Evolutionary conservation across 1,284 basidiomycete species (phyloP).

Genomic region (Phellinidium pouzarii): DNA sequence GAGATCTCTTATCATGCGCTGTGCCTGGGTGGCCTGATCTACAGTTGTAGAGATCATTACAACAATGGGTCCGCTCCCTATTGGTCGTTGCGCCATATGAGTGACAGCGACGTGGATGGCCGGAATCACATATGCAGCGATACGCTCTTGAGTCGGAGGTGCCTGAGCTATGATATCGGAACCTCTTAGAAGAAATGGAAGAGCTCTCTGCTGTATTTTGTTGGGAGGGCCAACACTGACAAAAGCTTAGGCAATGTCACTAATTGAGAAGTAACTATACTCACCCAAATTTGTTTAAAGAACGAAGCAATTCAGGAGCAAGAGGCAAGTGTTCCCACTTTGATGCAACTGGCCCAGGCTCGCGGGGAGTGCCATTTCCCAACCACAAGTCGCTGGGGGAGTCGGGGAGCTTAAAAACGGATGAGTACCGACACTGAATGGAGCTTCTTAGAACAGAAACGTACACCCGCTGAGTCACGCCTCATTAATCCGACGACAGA

Average conservation of each 20-base stretch:
- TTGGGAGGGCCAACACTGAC: slow-evolving; percentile 90
- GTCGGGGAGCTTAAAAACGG: slow-evolving; percentile 39
- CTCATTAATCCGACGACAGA: slow-evolving; percentile 63
- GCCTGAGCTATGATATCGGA: slow-evolving; percentile 98
- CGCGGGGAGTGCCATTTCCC: slow-evolving; percentile 47
- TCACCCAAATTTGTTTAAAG: slow-evolving; percentile 90
- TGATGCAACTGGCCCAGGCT: slow-evolving; percentile 78
- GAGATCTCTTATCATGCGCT: slow-evolving; percentile 93
- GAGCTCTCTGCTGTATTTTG: slow-evolving; percentile 95
- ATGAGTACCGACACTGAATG: slow-evolving; percentile 12
- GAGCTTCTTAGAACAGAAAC: slow-evolving; percentile 27
- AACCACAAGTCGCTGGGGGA: slow-evolving; percentile 46
- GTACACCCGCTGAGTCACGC: slow-evolving; percentile 68
- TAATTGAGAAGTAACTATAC: slow-evolving; percentile 26
- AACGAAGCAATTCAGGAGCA: slow-evolving; percentile 80
- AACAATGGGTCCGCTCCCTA: slow-evolving; percentile 75
- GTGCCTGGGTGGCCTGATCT: slow-evolving; percentile 96
- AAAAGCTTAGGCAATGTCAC: slow-evolving; percentile 17
- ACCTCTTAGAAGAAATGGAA: slow-evolving; percentile 90
- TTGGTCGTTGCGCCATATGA: slow-evolving; percentile 41
- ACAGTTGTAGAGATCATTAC: slow-evolving; percentile 96
- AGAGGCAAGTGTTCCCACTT: slow-evolving; percentile 96
- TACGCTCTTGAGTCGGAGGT: slow-evolving; percentile 95
- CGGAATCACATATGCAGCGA: slow-evolving; percentile 94
- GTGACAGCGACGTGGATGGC: slow-evolving; percentile 83